Percentiles rank a stretch among this genome's conserved stretches.
phyloP scores from a whole-genome alignment of 768 basidiomycete genomes.

The Daedalea quercina region DNA sequence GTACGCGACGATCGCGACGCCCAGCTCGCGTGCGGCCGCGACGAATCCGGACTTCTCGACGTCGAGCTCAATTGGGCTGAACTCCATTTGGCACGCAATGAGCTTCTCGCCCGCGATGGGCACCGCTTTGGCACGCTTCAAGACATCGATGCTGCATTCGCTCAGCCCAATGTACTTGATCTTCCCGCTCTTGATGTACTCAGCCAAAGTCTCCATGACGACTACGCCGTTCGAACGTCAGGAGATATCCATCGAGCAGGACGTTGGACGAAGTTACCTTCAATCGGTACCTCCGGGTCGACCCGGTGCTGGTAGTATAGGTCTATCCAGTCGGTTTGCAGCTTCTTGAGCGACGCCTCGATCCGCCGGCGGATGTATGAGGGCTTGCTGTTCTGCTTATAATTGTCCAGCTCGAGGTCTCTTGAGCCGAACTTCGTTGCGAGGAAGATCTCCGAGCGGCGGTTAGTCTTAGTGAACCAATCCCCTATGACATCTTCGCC shows the following conservation, averaged over 20 bases:
- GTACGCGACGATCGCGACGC: conserved; percentile 40
- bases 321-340: conserved; percentile 30
- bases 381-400: conserved; percentile 28
- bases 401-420: conserved; percentile 13
- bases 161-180: conserved; percentile 19
- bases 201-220: too few relatives aligned
- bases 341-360: conserved; percentile 31
- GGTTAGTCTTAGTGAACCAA: conserved; percentile 47
- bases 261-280: conserved; percentile 11
- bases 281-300: conserved; percentile 19
- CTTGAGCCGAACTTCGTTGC: conserved; percentile 51
- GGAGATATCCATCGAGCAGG: background rate
- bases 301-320: conserved; percentile 32
- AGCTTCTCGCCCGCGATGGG: conserved; percentile 34
- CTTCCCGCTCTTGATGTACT: conserved; percentile 19
- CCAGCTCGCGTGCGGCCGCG: conserved; percentile 34
- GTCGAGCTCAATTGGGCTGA: conserved; percentile 36
- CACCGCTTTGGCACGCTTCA: conserved; percentile 18
- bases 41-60: conserved; percentile 35
- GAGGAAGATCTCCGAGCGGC: conserved; percentile 49
- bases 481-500: background rate
- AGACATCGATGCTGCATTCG: conserved; percentile 12
- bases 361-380: conserved; percentile 33
- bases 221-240: background rate
- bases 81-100: conserved; percentile 38